Base-by-base conservation (phyloP, 306 rosid species). In the Delonix regia region DNA sequence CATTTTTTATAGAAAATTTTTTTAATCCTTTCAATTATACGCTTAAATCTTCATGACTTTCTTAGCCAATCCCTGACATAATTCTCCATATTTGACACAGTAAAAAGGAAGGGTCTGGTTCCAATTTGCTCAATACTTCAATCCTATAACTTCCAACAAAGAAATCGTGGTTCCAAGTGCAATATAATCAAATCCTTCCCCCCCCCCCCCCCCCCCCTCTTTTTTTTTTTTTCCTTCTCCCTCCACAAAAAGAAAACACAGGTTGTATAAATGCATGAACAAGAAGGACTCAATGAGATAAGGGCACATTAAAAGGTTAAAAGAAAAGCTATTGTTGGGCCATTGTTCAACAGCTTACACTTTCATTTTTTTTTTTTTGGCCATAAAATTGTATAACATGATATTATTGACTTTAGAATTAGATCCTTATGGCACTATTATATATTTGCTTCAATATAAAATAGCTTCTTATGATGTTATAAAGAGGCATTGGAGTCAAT, bases 371-470 rank as follows among this genome's bases (percentile, higher is more conserved):
- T n/a, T n/a, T n/a, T n/a, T n/a, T n/a, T n/a, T n/a, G n/a, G n/a
- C n/a, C n/a, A n/a, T n/a, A n/a, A n/a, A 30, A 36, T 6, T 36
- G 36, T 21, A 56, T 56, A 56, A 57, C 8, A 5, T 57, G 16
- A 36, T 57, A 25, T 25, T 5, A 24, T 51, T 51, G 11, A 24
- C 64, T 57, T 25, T 6, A 30, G 13, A 27, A 33, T 45, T 70
- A 44, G 42, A 70, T 21, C 61, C 21, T 70, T 10, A 10, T 9
- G n/a, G 64, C 52, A 56, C 34, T 42, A 47, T 47, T 57, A 19
- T 61, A 48, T 24, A n/a, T 48, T 66, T 30, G 70, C 11, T 28
- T 38, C 73, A 62, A 38, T 56, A 19, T 38, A 62, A 63, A 64
- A 56, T 41, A 52, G 49, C n/a, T 48, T 55, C 47, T 56, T 55